phyloP scores from a whole-genome alignment of 2,329 filamentous ascomycete genomes.

The Xylaria sp. region DNA sequence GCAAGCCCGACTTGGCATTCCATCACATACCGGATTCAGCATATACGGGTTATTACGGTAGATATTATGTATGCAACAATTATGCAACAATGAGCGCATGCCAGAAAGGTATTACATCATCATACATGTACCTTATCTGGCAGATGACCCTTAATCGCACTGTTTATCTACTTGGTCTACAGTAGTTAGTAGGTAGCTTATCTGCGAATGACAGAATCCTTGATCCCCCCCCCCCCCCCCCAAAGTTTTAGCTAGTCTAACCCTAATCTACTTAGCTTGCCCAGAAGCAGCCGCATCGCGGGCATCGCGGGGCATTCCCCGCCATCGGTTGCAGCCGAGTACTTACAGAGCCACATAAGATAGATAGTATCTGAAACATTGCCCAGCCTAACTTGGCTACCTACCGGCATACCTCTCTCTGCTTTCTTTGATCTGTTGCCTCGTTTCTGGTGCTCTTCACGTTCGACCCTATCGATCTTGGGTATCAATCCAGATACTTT shows the following conservation, averaged over 20 bases:
- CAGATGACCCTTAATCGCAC: too few species aligned
- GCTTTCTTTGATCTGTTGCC: neutral
- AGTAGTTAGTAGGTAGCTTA: too few species aligned
- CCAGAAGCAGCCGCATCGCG: slow-evolving; percentile 31
- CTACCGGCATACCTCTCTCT: neutral
- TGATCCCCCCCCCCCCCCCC: too few species aligned
- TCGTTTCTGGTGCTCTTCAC: neutral
- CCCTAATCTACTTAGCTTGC: neutral
- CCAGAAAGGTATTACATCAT: too few species aligned
- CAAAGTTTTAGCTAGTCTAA: too few species aligned
- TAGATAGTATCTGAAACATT: neutral
- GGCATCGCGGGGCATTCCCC: slow-evolving; percentile 36
- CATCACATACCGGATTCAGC: too few species aligned
- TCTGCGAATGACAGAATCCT: too few species aligned
- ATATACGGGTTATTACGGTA: too few species aligned
- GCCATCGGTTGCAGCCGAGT: slow-evolving; percentile 12
- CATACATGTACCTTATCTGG: too few species aligned
- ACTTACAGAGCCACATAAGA: neutral
- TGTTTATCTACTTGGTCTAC: too few species aligned
- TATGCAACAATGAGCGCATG: too few species aligned
- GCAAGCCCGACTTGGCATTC: slow-evolving; percentile 6
- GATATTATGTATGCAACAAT: too few species aligned
- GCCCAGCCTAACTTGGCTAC: neutral
- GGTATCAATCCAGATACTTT: neutral
- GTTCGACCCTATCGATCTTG: neutral